phyloP scores from a whole-genome alignment of 176 grass and related monocot genomes.

The Eremochloa ophiuroides region DNA sequence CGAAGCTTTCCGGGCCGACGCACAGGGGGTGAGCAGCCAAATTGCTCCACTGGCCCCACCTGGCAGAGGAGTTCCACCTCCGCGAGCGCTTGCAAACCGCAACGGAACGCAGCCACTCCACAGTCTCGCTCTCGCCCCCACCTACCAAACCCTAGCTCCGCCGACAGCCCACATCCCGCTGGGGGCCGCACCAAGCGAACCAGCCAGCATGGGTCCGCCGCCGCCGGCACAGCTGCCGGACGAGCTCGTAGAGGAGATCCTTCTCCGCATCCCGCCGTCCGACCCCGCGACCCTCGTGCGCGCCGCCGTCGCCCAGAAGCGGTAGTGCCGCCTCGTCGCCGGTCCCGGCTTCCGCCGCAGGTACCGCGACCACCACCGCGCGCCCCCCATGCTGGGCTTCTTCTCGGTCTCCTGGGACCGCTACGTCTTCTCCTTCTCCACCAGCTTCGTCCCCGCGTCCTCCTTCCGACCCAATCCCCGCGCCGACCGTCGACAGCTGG shows the following conservation, averaged over 20 bases:
- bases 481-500: too few species aligned
- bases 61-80: too few species aligned
- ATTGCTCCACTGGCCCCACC: too few species aligned
- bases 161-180: too few species aligned
- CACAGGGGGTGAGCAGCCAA: too few species aligned
- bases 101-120: too few species aligned
- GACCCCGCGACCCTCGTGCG: not conserved
- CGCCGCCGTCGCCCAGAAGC: not conserved
- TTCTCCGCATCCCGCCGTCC: not conserved
- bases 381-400: not conserved
- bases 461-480: not conserved
- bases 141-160: too few species aligned
- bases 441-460: not conserved
- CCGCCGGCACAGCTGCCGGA: not conserved
- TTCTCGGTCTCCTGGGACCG: not conserved
- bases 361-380: not conserved
- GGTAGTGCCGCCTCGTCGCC: not conserved
- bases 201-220: not conserved
- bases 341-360: too few species aligned
- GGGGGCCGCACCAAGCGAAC: too few species aligned
- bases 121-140: too few species aligned
- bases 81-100: too few species aligned
- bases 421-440: not conserved
- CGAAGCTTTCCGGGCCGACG: too few species aligned
- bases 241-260: not conserved